phyloP scores from a whole-genome alignment of 2,329 filamentous ascomycete genomes.

The Stromatinia cepivora region DNA sequence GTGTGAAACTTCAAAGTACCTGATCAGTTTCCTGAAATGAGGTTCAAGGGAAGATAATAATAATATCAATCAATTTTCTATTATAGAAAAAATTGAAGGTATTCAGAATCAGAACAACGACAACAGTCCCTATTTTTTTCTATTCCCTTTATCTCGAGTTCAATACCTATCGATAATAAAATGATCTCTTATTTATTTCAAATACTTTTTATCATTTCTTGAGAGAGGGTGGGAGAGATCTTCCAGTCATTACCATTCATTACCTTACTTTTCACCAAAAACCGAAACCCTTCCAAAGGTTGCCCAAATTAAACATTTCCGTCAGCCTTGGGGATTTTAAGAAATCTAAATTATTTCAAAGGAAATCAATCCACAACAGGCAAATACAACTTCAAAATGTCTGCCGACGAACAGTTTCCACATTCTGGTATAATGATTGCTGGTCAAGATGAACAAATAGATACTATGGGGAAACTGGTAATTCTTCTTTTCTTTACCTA shows the following conservation, averaged over 20 bases:
- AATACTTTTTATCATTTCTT: conserved; percentile 4
- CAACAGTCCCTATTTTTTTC: not conserved
- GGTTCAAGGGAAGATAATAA: conserved; percentile 4
- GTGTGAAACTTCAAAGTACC: not conserved
- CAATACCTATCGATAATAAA: not conserved
- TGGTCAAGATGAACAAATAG: conserved; percentile 45
- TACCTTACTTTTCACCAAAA: not conserved
- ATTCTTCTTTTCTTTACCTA: conserved; percentile 37
- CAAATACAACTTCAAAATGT: conserved; percentile 30
- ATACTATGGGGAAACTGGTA: conserved; percentile 60
- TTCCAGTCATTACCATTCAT: not conserved
- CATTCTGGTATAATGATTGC: conserved; percentile 52
- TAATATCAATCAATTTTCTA: conserved; percentile 8
- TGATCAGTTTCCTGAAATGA: not conserved
- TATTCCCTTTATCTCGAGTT: not conserved
- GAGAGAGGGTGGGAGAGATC: not conserved
- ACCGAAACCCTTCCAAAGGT: not conserved
- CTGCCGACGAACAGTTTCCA: conserved; percentile 35
- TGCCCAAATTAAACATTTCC: not conserved
- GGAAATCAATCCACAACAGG: not conserved
- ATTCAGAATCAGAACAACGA: conserved; percentile 16
- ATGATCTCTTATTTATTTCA: not conserved
- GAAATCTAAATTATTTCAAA: not conserved
- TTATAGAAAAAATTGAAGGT: not conserved
- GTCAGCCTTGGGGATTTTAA: conserved; percentile 6